These are phyloP conservation scores for Mycena capillaripes DNA, from an alignment of 768 basidiomycete species.

Conservation along the genomic window DNA sequence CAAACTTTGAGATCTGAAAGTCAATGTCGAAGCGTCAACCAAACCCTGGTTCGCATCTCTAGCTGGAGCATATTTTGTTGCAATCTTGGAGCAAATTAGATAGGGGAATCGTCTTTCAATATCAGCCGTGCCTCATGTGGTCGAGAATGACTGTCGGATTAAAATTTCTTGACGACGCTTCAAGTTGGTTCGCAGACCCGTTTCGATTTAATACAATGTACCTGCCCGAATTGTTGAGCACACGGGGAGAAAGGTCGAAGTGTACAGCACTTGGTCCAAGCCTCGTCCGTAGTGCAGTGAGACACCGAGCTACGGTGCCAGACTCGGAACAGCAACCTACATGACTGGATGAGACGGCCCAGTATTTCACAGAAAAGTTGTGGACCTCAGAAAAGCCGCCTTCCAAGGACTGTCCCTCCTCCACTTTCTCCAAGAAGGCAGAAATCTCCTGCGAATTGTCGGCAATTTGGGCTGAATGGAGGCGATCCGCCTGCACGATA, in stretches of 20 bases:
- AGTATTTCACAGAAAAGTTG: slow-evolving; percentile 32
- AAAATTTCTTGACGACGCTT: slow-evolving; percentile 76
- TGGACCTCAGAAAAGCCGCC: slow-evolving; percentile 75
- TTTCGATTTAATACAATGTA: slow-evolving; percentile 84
- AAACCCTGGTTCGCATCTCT: slow-evolving; percentile 75
- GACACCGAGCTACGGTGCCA: slow-evolving; percentile 78
- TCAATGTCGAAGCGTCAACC: slow-evolving; percentile 41
- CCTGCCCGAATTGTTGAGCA: slow-evolving; percentile 50
- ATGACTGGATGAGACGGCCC: slow-evolving; percentile 24
- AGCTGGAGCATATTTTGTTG: slow-evolving; percentile 80
- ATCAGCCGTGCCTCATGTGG: slow-evolving; percentile 74
- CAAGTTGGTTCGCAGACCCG: slow-evolving; percentile 80
- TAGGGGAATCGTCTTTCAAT: not conserved
- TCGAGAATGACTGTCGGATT: slow-evolving; percentile 78
- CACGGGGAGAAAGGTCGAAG: slow-evolving; percentile 25
- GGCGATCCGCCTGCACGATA: too few relatives aligned
- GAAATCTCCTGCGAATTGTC: slow-evolving; percentile 73
- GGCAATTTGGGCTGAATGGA: too few relatives aligned
- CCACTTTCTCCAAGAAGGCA: slow-evolving; percentile 84
- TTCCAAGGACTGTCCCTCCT: slow-evolving; percentile 76
- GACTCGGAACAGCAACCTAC: slow-evolving; percentile 71
- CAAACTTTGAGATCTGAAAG: slow-evolving; percentile 11
- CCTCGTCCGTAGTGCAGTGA: slow-evolving; percentile 84
- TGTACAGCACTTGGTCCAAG: slow-evolving; percentile 80
- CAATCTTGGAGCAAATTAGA: slow-evolving; percentile 49